Percentiles rank a stretch among this genome's conserved stretches.
These are phyloP conservation scores for Nakaseomyces sp. DNA, from an alignment of 1,139 yeast genomes.

Conservation along the genomic window DNA sequence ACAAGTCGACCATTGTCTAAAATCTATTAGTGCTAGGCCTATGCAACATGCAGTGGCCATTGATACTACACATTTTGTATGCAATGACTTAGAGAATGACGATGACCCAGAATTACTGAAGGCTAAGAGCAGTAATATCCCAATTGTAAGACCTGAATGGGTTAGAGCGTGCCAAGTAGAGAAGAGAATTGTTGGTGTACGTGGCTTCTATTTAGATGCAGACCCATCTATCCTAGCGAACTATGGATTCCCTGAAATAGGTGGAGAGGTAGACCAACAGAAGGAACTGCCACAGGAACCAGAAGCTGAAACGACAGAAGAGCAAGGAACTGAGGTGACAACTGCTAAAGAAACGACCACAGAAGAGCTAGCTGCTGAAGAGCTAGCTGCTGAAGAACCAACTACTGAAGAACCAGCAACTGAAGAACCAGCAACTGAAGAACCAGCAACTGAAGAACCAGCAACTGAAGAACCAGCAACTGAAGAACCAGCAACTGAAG, in stretches of 20 bases:
- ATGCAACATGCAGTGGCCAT: conserved; percentile 65
- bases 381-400: conserved; percentile 3
- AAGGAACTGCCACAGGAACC: conserved; percentile 1
- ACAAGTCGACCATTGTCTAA: conserved; percentile 58
- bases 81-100: conserved; percentile 44
- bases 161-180: conserved; percentile 87
- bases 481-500: conserved; percentile 1
- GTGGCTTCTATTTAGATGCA: conserved; percentile 63
- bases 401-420: neutral
- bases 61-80: conserved; percentile 89
- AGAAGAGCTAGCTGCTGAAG: conserved; percentile 7
- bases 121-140: conserved; percentile 83
- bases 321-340: conserved; percentile 43
- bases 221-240: conserved; percentile 29
- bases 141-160: conserved; percentile 96
- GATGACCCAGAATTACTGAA: conserved; percentile 38
- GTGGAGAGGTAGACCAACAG: conserved; percentile 8
- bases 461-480: conserved; percentile 1
- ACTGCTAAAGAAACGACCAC: neutral
- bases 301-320: conserved; percentile 1
- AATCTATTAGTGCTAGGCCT: conserved; percentile 75
- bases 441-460: neutral
- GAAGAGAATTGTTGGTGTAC: conserved; percentile 84
- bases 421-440: neutral
- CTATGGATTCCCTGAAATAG: conserved; percentile 28